A percentile compares a stretch with the other conserved stretches of the same genome.
Conservation (phyloP, 768 basidiomycete genomes). For the Mycena floridula region DNA sequence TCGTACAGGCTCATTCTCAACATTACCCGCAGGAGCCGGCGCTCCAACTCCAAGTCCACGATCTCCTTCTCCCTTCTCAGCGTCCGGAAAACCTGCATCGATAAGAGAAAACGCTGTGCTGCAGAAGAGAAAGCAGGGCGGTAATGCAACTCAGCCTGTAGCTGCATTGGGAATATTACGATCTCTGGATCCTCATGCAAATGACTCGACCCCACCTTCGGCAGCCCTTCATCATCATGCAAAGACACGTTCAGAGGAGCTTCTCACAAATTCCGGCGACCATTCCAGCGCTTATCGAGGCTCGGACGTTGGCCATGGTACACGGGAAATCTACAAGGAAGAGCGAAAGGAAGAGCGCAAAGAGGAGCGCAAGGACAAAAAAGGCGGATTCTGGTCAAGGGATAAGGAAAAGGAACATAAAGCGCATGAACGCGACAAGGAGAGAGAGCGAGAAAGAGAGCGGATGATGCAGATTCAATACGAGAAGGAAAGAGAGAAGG, state of each 20-base stretch:
- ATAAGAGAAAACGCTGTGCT: slow-evolving; percentile 11
- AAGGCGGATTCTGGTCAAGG: slow-evolving; percentile 27
- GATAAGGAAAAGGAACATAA: slow-evolving; percentile 26
- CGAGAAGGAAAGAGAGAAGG: slow-evolving; percentile 15
- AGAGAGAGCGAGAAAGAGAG: no score
- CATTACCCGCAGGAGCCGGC: slow-evolving; percentile 8
- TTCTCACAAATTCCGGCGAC: neutral
- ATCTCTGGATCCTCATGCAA: slow-evolving; percentile 50
- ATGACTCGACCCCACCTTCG: slow-evolving; percentile 21
- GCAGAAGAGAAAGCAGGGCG: slow-evolving; percentile 20
- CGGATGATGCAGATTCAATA: neutral
- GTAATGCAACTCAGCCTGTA: slow-evolving; percentile 17
- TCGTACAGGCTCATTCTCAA: slow-evolving; percentile 2
- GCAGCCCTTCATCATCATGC: slow-evolving; percentile 13
- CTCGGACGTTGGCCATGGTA: slow-evolving; percentile 2
- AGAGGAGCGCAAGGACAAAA: slow-evolving; percentile 27
- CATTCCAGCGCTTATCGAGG: slow-evolving; percentile 1
- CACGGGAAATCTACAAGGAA: slow-evolving; percentile 19
- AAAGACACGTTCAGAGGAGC: slow-evolving; percentile 26
- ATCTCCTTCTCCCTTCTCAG: slow-evolving; percentile 43
- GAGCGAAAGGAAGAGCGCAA: slow-evolving; percentile 22
- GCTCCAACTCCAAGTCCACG: slow-evolving; percentile 27
- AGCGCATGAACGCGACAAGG: slow-evolving; percentile 12
- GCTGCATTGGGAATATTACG: slow-evolving; percentile 51
- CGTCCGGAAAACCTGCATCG: slow-evolving; percentile 22